Conservation (phyloP, 345 rosid species). For the Populus nigra region DNA sequence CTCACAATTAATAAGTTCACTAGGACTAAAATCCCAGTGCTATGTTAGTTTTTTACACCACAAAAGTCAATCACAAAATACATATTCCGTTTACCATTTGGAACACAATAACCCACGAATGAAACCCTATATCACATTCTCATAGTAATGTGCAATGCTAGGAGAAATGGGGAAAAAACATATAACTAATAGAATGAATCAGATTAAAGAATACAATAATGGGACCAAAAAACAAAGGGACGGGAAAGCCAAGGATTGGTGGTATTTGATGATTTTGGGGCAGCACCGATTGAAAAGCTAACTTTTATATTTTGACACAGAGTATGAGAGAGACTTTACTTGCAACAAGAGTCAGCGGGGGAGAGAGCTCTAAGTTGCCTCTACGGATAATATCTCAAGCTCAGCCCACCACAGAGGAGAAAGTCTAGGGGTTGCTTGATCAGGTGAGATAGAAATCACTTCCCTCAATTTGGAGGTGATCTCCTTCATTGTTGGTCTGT, state of each 20-base stretch:
- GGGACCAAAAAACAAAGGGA: background rate
- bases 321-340: slow-evolving; percentile 4
- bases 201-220: background rate
- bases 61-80: slow-evolving; percentile 13
- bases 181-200: background rate
- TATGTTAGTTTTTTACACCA: slow-evolving; percentile 11
- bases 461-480: slow-evolving; percentile 52
- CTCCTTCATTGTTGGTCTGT: slow-evolving; percentile 69
- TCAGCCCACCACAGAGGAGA: slow-evolving; percentile 99
- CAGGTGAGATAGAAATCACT: slow-evolving; percentile 63
- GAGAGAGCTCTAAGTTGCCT: slow-evolving; percentile 49
- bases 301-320: background rate
- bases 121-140: slow-evolving; percentile 4
- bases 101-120: slow-evolving; percentile 1
- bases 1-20: slow-evolving; percentile 15
- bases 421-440: slow-evolving; percentile 88
- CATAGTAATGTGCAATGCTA: background rate
- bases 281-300: slow-evolving; percentile 5
- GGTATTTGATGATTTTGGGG: slow-evolving; percentile 1
- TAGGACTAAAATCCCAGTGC: slow-evolving; percentile 12
- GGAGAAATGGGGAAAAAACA: background rate
- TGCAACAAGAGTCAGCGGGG: background rate
- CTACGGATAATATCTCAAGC: slow-evolving; percentile 86
- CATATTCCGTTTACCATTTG: background rate
- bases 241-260: background rate